phyloP scores from a whole-genome alignment of 768 basidiomycete genomes.

The Pleurotus platypus region DNA sequence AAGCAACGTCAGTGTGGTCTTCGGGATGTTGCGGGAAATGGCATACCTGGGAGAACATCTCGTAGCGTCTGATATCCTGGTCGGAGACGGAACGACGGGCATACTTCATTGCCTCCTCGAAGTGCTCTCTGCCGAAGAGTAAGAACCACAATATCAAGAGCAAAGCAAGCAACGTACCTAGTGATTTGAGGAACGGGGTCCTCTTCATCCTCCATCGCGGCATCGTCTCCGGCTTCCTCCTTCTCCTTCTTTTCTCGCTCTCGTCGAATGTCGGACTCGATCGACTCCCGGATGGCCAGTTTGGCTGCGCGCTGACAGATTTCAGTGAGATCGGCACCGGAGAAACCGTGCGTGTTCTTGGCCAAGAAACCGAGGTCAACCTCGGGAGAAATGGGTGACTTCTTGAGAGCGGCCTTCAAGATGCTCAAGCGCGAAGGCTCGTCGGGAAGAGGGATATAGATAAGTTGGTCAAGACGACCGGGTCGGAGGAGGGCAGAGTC shows the following conservation, averaged over 20 bases:
- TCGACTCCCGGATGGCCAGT: constrained; percentile 92
- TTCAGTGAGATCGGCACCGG: constrained; percentile 99
- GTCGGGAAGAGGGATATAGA: constrained; percentile 98
- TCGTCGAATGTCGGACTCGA: constrained; percentile 83
- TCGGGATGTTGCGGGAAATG: constrained; percentile 1
- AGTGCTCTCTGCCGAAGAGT: constrained; percentile 65
- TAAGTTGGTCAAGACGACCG: constrained; percentile 98
- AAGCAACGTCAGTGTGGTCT: constrained; percentile 11
- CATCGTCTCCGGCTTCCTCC: constrained; percentile 70
- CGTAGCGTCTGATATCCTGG: constrained; percentile 94
- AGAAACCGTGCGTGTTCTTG: constrained; percentile 94
- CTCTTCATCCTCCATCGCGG: constrained; percentile 72
- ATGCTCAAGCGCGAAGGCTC: constrained; percentile 89
- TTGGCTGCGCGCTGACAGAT: constrained; percentile 98
- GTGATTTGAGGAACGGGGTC: constrained; percentile 92
- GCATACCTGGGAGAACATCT: constrained; percentile 91
- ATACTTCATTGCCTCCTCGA: constrained; percentile 98
- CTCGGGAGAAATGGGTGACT: constrained; percentile 78
- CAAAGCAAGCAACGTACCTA: constrained; percentile 30
- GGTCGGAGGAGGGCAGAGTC: constrained; percentile 91
- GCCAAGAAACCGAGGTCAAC: constrained; percentile 87
- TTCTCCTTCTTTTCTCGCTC: constrained; percentile 78
- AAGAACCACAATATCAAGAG: not conserved
- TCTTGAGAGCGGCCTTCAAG: constrained; percentile 87
- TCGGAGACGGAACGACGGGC: constrained; percentile 97